Conservation (phyloP, 169 alveolate genomes). For the Eimeria praecox region DNA sequence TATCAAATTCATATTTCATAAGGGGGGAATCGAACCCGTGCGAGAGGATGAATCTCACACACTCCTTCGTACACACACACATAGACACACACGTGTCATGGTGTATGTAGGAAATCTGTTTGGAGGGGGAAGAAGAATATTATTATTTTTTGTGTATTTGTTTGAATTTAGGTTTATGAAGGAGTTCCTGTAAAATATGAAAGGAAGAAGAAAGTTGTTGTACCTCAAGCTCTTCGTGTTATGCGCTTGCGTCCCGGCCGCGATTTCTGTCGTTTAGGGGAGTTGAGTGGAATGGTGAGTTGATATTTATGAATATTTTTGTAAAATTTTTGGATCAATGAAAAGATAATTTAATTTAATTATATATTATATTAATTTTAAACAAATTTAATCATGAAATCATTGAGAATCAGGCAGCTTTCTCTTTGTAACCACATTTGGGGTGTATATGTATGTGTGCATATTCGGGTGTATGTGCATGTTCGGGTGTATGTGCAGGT, state of each 20-base stretch:
- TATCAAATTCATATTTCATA: too few species aligned
- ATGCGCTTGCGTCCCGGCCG: constrained; percentile 85
- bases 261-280: constrained; percentile 85
- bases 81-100: too few species aligned
- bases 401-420: too few species aligned
- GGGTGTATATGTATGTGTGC: neutral
- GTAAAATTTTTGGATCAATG: neutral
- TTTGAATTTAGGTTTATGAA: constrained; percentile 56
- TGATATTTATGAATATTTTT: neutral
- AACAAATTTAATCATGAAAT: too few species aligned
- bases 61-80: too few species aligned
- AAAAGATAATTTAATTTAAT: neutral
- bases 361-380: too few species aligned
- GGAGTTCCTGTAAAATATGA: constrained; percentile 85
- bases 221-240: constrained; percentile 83
- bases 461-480: neutral
- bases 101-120: too few species aligned
- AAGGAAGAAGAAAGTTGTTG: constrained; percentile 83
- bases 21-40: too few species aligned
- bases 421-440: too few species aligned
- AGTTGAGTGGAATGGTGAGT: constrained; percentile 78
- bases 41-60: too few species aligned
- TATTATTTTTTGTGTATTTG: too few species aligned
- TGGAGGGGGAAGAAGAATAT: too few species aligned
- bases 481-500: constrained; percentile 74